Percentiles rank a stretch among this genome's conserved stretches.
phyloP scores from a whole-genome alignment of 1,284 basidiomycete genomes.

The Dichomitus squalens region DNA sequence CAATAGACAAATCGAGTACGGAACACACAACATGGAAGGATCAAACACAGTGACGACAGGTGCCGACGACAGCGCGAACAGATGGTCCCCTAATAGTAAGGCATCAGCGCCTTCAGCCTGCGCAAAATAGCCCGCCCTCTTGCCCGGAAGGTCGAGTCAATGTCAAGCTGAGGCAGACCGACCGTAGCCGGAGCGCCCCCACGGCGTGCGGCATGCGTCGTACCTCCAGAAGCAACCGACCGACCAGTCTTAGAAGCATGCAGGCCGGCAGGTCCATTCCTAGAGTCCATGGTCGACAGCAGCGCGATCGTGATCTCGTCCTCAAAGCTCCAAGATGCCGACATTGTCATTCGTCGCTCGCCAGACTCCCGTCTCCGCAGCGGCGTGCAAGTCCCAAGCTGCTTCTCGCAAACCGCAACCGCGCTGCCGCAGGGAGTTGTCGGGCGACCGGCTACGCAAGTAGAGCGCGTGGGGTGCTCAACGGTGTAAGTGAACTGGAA shows the following conservation, averaged over 20 bases:
- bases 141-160: background rate
- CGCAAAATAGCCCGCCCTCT: background rate
- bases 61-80: background rate
- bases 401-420: background rate
- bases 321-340: constrained; percentile 16
- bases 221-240: background rate
- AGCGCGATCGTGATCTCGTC: constrained; percentile 26
- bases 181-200: background rate
- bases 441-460: background rate
- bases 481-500: constrained; percentile 7
- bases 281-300: constrained; percentile 18
- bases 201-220: background rate
- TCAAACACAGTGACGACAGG: background rate
- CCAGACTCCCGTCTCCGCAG: background rate
- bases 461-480: background rate
- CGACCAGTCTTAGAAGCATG: background rate
- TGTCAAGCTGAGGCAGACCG: no score
- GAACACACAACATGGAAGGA: background rate
- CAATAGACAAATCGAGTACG: background rate
- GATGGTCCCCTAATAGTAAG: background rate
- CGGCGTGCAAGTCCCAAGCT: background rate
- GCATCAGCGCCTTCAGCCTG: constrained; percentile 4
- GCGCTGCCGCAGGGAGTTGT: background rate
- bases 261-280: background rate
- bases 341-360: background rate